phyloP scores from a whole-genome alignment of 1,284 basidiomycete species.

The Rhodotorula sp. region DNA sequence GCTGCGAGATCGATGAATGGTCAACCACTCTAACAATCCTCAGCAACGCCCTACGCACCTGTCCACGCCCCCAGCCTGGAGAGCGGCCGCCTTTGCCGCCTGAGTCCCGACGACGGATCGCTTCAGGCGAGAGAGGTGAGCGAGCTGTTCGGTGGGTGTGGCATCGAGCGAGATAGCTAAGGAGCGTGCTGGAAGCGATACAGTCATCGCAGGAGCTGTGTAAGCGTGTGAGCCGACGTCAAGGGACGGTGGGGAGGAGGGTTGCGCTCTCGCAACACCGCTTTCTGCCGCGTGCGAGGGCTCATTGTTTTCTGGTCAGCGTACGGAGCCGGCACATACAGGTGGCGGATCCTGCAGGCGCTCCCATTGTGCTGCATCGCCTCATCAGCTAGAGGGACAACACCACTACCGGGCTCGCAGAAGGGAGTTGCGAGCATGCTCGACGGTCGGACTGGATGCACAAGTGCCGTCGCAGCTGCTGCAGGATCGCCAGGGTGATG shows the following conservation, averaged over 20 bases:
- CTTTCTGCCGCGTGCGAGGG: no score
- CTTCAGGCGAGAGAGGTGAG: slow-evolving; percentile 15
- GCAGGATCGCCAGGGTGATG: no score
- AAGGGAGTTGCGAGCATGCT: no score
- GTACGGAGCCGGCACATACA: no score
- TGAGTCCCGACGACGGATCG: slow-evolving; percentile 13
- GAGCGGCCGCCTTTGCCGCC: slow-evolving; percentile 10
- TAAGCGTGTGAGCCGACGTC: neutral
- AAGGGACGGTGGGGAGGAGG: neutral
- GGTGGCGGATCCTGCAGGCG: no score
- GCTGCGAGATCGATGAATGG: neutral
- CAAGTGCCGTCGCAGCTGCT: no score
- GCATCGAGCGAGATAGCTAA: neutral
- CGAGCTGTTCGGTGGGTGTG: slow-evolving; percentile 5
- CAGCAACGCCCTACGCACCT: neutral
- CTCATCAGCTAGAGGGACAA: no score
- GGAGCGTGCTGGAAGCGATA: neutral
- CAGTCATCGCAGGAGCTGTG: neutral
- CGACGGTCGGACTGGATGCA: no score
- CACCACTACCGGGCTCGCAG: no score
- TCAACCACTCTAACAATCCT: neutral
- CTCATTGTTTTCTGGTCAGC: no score
- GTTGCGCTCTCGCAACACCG: neutral
- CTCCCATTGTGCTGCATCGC: no score
- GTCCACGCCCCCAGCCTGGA: slow-evolving; percentile 1